These are phyloP conservation scores for Balansia obtecta DNA, from an alignment of 2,329 filamentous ascomycete genomes.

Conservation along the genomic window DNA sequence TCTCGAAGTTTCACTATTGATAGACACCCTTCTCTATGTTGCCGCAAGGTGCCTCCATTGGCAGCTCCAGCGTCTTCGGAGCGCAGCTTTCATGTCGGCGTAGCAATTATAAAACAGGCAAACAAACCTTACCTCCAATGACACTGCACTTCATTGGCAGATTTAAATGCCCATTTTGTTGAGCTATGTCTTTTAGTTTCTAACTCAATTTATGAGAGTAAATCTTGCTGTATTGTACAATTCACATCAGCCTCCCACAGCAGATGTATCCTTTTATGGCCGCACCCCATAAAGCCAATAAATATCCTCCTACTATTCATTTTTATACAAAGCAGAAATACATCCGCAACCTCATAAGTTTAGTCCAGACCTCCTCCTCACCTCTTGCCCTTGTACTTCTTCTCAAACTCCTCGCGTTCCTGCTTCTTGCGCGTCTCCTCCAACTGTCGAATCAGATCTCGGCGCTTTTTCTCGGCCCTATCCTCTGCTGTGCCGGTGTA, in stretches of 20 bases:
- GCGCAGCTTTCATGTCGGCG: too few relatives aligned
- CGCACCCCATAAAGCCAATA: background rate
- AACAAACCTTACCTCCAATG: too few relatives aligned
- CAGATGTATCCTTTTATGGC: background rate
- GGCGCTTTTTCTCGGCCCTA: conserved; percentile 22
- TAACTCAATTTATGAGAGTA: background rate
- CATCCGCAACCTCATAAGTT: background rate
- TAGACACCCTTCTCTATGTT: too few relatives aligned
- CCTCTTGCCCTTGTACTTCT: conserved; percentile 25
- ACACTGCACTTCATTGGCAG: too few relatives aligned
- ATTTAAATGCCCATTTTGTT: too few relatives aligned
- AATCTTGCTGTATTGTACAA: conserved; percentile 10
- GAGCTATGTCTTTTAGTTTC: too few relatives aligned
- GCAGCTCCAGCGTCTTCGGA: too few relatives aligned
- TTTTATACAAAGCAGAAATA: background rate
- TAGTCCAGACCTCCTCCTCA: conserved; percentile 4
- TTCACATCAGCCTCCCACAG: background rate
- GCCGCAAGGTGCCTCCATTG: too few relatives aligned
- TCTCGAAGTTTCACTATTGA: too few relatives aligned
- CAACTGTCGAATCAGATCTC: conserved; percentile 21
- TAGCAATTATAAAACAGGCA: too few relatives aligned
- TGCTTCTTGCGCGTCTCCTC: conserved; percentile 24
- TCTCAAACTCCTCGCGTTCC: conserved; percentile 26
- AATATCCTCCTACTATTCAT: background rate
- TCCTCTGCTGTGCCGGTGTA: conserved; percentile 20